Conservation (phyloP, 306 rosid species). For the Acacia crassicarpa region DNA sequence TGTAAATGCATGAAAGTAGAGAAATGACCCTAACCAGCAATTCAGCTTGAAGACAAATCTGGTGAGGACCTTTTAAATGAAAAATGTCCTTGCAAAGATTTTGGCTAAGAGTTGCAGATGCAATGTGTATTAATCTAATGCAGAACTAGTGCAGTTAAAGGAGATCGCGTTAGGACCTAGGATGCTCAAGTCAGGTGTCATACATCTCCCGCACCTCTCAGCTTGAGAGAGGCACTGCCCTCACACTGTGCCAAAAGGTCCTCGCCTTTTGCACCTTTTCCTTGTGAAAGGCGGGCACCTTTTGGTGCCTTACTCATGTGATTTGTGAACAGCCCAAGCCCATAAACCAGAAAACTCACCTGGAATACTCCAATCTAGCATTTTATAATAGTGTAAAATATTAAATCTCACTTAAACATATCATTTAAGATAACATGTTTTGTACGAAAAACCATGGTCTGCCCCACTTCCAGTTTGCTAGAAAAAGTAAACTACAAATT, state of each 20-base stretch:
- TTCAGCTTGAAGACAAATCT: neutral
- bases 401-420: neutral
- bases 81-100: neutral
- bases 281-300: neutral
- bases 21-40: neutral
- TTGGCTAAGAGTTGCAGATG: conserved; percentile 16
- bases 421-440: neutral
- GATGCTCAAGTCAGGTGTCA: neutral
- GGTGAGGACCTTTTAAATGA: neutral
- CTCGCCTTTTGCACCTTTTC: neutral
- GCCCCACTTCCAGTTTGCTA: neutral
- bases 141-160: neutral
- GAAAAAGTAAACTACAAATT: neutral
- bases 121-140: neutral
- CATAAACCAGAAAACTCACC: neutral
- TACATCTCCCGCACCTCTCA: neutral
- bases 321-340: neutral
- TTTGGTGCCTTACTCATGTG: neutral
- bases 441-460: neutral
- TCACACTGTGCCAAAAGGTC: neutral
- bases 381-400: neutral
- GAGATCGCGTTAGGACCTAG: neutral
- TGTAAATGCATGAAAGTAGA: neutral
- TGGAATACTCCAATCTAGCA: neutral
- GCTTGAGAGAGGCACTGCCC: neutral